Evolutionary conservation across 306 rosid genomes (phyloP), one percentile per base, ranked within the genome.

Genomic region (Comarum palustre): DNA sequence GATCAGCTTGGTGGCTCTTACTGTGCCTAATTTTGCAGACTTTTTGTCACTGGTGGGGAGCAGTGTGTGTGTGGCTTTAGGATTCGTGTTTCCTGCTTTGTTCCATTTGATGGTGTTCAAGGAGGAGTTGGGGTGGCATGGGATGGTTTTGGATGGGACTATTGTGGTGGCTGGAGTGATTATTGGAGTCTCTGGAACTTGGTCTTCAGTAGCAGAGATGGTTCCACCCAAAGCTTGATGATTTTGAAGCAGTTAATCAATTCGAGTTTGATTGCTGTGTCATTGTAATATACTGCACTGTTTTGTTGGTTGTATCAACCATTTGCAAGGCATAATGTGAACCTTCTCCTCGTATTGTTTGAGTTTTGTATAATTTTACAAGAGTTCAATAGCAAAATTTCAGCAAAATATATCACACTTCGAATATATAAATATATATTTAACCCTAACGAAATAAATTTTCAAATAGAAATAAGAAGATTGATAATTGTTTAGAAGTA

Each of bases 21-120:
- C 55, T 72, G 96, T 90, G 81, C 96, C 96, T 2, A 90, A 90
- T 73, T 90, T 90, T 80, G 91, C 93, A 2, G 96, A 88, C 64
- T 90, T 90, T 74, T 25, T 90, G 68, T 86, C 96, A 19, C 76
- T 88, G 61, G 93, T 90, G 12, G 91, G 96, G 20, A 90, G 96
- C 57, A 83, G 91, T 34, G 82, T 90, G 3, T 90, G 93, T 82
- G 88, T 88, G 68, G 45, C 82, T 20, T 75, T 90, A 50, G 75
- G 93, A 3, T 90, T 90, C 75, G 91, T 88, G 63, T 82, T 90
- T 76, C 93, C 93, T 39, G 89, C 96, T 1, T 7, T 88, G 82
- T 90, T 90, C 64, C 93, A 90, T 73, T 77, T 70, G 75, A 7
- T 88, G 3, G 91, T 79, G 73, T 90, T 88, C 34, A 90, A 82